Conservation (phyloP, 2,329 filamentous ascomycete genomes). For the Huntiella omanensis region DNA sequence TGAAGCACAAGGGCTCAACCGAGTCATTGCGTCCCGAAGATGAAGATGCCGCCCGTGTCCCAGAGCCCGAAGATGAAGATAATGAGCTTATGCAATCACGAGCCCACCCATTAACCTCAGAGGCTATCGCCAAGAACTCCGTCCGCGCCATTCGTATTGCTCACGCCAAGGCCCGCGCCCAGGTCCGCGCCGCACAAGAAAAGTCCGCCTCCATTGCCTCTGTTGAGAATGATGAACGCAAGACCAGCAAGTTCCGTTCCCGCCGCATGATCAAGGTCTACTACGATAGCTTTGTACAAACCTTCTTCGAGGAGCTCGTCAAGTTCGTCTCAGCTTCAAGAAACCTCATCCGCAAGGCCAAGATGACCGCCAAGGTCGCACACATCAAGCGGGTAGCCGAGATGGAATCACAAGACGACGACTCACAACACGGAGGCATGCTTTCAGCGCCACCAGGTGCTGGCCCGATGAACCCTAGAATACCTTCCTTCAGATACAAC, state of each 20-base stretch:
- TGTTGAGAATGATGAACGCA: slow-evolving; percentile 23
- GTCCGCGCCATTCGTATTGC: slow-evolving; percentile 27
- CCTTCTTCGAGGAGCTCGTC: slow-evolving; percentile 64
- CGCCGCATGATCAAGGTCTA: slow-evolving; percentile 71
- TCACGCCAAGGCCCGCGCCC: slow-evolving; percentile 27
- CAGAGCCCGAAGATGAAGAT: slow-evolving; percentile 9
- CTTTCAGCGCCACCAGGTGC: slow-evolving; percentile 11
- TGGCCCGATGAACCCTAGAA: slow-evolving; percentile 12
- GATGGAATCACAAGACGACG: slow-evolving; percentile 33
- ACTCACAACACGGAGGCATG: slow-evolving; percentile 1
- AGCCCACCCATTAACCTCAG: slow-evolving; percentile 12
- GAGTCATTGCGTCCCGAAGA: slow-evolving; percentile 33
- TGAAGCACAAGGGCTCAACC: slow-evolving; percentile 33
- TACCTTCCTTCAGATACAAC: slow-evolving; percentile 24
- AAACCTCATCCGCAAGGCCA: slow-evolving; percentile 73
- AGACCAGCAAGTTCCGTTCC: slow-evolving; percentile 39
- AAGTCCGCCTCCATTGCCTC: slow-evolving; percentile 34
- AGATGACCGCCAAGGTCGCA: slow-evolving; percentile 60
- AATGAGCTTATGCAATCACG: slow-evolving; percentile 8
- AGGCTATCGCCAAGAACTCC: slow-evolving; percentile 23
- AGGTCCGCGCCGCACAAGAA: slow-evolving; percentile 27
- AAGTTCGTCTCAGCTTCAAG: slow-evolving; percentile 62
- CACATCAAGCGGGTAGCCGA: slow-evolving; percentile 42
- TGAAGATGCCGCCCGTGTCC: slow-evolving; percentile 17
- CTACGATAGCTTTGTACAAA: slow-evolving; percentile 76